Evolutionary conservation across 2,329 filamentous ascomycete species (phyloP).

Genomic region (Verticillium nonalfalfae): DNA sequence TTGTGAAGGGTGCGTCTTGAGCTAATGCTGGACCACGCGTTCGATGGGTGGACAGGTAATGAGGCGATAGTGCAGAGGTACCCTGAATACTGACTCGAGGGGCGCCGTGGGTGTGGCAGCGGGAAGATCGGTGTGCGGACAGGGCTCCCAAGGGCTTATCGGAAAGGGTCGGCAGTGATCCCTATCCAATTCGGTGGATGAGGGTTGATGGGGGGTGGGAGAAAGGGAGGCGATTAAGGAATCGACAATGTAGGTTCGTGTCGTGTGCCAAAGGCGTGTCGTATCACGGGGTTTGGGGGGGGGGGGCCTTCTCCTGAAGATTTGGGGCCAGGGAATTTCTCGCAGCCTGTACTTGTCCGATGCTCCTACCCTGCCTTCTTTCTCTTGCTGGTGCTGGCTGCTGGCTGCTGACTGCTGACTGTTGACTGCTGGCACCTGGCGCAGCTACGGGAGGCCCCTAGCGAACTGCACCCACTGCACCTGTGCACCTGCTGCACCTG

Average conservation of each 20-base stretch:
- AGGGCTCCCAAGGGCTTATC: not conserved
- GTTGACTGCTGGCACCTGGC: not conserved
- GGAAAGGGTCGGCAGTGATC: not conserved
- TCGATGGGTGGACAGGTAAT: not conserved
- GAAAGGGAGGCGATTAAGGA: not conserved
- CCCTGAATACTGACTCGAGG: not conserved
- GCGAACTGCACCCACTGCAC: too few relatives aligned
- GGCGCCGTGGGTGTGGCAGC: not conserved
- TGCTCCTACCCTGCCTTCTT: not conserved
- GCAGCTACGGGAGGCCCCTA: too few relatives aligned
- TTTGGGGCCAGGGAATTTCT: slow-evolving; percentile 3
- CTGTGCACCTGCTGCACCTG: too few relatives aligned
- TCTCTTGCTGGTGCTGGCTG: not conserved
- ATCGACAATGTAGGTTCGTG: not conserved
- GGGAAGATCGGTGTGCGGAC: not conserved
- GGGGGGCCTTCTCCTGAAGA: slow-evolving; percentile 1
- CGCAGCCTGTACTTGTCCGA: not conserved
- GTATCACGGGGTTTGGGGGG: not conserved
- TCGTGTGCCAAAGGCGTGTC: slow-evolving; percentile 1
- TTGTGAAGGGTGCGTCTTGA: not conserved
- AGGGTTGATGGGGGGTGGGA: not conserved
- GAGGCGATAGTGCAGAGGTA: not conserved
- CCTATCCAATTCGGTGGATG: not conserved
- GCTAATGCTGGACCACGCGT: not conserved
- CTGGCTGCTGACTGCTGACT: not conserved